Conservation (phyloP, 768 basidiomycete species). For the Piloderma croceum region DNA sequence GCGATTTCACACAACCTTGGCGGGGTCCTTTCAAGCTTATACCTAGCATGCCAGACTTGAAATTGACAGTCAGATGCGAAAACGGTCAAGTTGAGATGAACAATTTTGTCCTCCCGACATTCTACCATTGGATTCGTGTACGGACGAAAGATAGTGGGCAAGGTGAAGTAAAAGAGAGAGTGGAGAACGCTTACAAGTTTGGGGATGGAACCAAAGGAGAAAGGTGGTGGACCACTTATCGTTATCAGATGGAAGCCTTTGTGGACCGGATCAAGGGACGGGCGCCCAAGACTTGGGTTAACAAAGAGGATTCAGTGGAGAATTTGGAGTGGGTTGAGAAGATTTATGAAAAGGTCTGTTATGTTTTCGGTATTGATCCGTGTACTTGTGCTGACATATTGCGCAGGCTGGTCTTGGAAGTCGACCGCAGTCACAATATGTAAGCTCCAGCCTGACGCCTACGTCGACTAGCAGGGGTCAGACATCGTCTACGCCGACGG, state of each 20-base stretch:
- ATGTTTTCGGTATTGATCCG: not conserved
- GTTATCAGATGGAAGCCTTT: constrained; percentile 59
- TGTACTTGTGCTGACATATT: not conserved
- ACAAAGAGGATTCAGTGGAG: constrained; percentile 45
- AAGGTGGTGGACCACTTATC: constrained; percentile 51
- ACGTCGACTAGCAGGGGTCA: too few species aligned
- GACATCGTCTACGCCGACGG: too few species aligned
- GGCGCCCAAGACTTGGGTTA: constrained; percentile 49
- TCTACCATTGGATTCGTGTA: constrained; percentile 47
- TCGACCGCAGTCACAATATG: constrained; percentile 22
- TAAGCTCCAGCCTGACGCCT: too few species aligned
- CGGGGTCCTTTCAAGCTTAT: constrained; percentile 30
- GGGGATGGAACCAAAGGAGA: constrained; percentile 37
- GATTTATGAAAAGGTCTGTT: constrained; percentile 46
- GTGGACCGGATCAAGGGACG: constrained; percentile 53
- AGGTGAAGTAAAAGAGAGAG: constrained; percentile 19
- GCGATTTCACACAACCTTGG: constrained; percentile 28
- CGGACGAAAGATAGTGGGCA: constrained; percentile 26
- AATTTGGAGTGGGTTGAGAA: constrained; percentile 56
- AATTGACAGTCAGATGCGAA: constrained; percentile 37
- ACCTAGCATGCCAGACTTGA: constrained; percentile 33
- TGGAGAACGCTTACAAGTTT: constrained; percentile 42
- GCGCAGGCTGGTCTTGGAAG: constrained; percentile 28
- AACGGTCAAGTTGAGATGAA: constrained; percentile 35
- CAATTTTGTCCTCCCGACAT: constrained; percentile 41